phyloP scores from a whole-genome alignment of 2,329 filamentous ascomycete genomes.

The Alternaria novae-zelandiae region DNA sequence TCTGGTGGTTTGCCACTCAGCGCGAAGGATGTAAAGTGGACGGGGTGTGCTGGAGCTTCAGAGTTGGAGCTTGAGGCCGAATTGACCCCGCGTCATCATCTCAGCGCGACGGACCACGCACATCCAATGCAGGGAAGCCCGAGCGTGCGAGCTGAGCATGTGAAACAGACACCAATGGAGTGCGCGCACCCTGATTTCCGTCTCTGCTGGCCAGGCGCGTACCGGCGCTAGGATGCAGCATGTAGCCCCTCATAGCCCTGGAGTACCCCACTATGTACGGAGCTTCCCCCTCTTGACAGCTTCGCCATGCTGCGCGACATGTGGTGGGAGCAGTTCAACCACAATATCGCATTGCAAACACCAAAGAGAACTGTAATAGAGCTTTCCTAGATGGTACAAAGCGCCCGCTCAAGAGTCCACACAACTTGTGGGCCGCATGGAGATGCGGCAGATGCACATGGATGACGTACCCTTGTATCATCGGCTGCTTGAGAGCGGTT shows the following conservation, averaged over 20 bases:
- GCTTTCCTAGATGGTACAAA: not conserved
- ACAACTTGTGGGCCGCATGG: not conserved
- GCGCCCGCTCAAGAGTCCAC: not conserved
- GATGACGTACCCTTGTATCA: slow-evolving; percentile 19
- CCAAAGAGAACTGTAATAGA: not conserved
- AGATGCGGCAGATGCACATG: slow-evolving; percentile 6
- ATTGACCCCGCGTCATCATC: slow-evolving; percentile 27
- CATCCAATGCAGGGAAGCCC: slow-evolving; percentile 2
- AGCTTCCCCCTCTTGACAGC: not conserved
- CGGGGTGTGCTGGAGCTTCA: slow-evolving; percentile 7
- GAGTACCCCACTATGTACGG: not conserved
- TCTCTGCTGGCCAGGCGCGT: not conserved
- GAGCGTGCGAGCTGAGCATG: slow-evolving; percentile 6
- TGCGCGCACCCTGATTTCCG: not conserved
- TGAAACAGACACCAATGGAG: slow-evolving; percentile 1
- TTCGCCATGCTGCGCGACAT: not conserved
- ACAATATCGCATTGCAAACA: not conserved
- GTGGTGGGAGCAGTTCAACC: not conserved
- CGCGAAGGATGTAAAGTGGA: not conserved
- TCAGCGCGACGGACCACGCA: slow-evolving; percentile 16
- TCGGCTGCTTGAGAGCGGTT: slow-evolving; percentile 18
- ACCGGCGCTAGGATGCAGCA: not conserved
- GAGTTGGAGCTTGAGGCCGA: slow-evolving; percentile 9
- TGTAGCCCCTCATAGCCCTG: not conserved
- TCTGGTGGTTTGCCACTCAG: not conserved